These are phyloP conservation scores for Leccinum pseudoinsigne DNA, from an alignment of 1,284 basidiomycete genomes.

Conservation along the genomic window DNA sequence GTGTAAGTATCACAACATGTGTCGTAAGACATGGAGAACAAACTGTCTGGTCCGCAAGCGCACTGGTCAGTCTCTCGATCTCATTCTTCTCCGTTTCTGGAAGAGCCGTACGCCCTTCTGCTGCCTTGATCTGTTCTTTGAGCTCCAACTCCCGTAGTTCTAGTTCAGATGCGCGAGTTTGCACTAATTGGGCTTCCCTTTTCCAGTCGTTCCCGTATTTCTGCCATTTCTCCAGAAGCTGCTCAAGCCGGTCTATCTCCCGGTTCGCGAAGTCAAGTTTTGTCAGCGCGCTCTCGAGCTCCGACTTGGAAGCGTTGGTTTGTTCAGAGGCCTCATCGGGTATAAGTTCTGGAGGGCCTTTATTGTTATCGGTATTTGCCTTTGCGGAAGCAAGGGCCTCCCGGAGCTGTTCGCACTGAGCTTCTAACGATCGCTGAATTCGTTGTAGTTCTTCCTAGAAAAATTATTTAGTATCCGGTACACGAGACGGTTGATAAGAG, in stretches of 20 bases:
- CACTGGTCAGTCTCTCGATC: conserved; percentile 12
- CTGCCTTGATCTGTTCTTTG: conserved; percentile 12
- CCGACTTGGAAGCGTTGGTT: conserved; percentile 3
- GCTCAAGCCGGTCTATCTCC: conserved; percentile 24
- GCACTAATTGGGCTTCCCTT: conserved; percentile 22
- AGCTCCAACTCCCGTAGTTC: conserved; percentile 14
- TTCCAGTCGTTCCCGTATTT: conserved; percentile 31
- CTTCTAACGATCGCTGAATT: conserved; percentile 17
- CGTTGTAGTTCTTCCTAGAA: conserved; percentile 24
- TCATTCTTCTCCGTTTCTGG: conserved; percentile 21
- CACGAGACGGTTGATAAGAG: conserved; percentile 1
- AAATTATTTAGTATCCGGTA: conserved; percentile 10
- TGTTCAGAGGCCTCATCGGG: conserved; percentile 11
- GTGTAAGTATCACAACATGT: conserved; percentile 1
- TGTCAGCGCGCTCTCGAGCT: conserved; percentile 8
- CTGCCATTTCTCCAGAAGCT: conserved; percentile 28
- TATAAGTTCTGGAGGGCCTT: conserved; percentile 5
- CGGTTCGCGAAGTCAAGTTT: conserved; percentile 20
- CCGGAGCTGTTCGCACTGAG: conserved; percentile 24
- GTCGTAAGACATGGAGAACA: conserved; percentile 11
- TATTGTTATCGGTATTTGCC: conserved; percentile 3
- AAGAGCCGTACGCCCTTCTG: conserved; percentile 13
- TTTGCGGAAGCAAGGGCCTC: conserved; percentile 16
- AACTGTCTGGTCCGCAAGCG: conserved; percentile 26
- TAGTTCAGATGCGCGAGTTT: conserved; percentile 18